Base-by-base conservation (phyloP, 2,329 filamentous ascomycete genomes). In the Cercospora zeina region DNA sequence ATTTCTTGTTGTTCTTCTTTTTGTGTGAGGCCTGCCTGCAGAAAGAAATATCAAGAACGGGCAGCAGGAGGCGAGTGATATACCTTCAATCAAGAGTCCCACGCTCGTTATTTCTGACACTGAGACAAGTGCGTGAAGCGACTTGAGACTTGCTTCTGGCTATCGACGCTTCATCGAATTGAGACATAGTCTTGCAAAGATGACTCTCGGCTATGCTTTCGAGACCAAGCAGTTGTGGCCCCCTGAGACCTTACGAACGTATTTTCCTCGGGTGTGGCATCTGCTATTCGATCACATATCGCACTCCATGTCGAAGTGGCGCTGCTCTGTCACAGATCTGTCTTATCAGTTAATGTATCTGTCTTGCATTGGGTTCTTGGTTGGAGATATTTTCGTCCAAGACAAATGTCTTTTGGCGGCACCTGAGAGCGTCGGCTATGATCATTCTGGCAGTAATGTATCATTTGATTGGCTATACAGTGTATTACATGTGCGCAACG, bases 401-500 rank as follows among this genome's bases (percentile, higher is more conserved):
- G 24, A 31, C 33, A 24, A 8, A 24, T 21, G 51, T 27, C 31
- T 19, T 33, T 8, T 6, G 9, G 9, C 9, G 5, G 13, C 13
- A 10, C 16, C 19, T 27, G 19, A 14, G 4, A 16, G 21, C 16
- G 16, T 11, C 45, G 36, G 36, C 21, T 27, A 21, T 1, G 42
- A 21, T 47, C 42, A 21, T 27, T 8, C 16, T 4, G 11, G 9
- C 16, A 47, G 14, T 27, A 27, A 13, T 34, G 8, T 16, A 47
- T 24, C 4, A 11, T 27, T 24, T 11, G 33, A 21, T 10, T 30
- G 9, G 16, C 36, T 11, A 16, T 9, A 19, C 42, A 19, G 16
- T 24, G 1, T 30, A 14, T 62, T 54, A 66, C 65, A 65, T 66
- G 30, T 66, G 62, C 1, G 53, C 65, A 19, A 66, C 58, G 1